phyloP scores from a whole-genome alignment of 257 asterid genomes.

The Sherardia arvensis region DNA sequence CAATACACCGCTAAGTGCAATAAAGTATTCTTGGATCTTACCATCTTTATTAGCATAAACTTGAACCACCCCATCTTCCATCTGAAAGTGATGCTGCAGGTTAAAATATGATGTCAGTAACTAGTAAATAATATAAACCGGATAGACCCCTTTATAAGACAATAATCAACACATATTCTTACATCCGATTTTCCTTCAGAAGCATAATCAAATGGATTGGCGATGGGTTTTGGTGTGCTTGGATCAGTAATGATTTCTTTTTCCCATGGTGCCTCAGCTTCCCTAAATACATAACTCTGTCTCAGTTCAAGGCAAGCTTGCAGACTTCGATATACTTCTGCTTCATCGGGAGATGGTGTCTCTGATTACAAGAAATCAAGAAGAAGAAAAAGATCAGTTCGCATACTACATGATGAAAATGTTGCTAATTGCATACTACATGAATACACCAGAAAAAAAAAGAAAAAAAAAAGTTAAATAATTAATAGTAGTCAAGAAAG shows the following conservation, averaged over 20 bases:
- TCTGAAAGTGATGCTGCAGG: slow-evolving; percentile 80
- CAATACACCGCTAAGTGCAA: background rate
- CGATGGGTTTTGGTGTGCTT: slow-evolving; percentile 78
- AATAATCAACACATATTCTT: slow-evolving; percentile 15
- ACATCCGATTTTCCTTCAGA: slow-evolving; percentile 76
- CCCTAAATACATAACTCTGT: slow-evolving; percentile 62
- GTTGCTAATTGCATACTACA: background rate
- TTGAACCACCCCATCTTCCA: slow-evolving; percentile 98
- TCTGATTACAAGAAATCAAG: slow-evolving; percentile 28
- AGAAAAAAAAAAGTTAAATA: no score
- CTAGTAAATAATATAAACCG: slow-evolving; percentile 8
- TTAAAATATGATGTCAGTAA: slow-evolving; percentile 12
- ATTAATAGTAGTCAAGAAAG: background rate
- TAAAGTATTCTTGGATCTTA: slow-evolving; percentile 28
- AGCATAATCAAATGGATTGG: slow-evolving; percentile 66
- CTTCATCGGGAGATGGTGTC: slow-evolving; percentile 81
- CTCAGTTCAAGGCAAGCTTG: slow-evolving; percentile 85
- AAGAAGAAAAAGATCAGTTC: background rate
- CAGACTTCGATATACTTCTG: slow-evolving; percentile 59
- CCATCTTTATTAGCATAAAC: slow-evolving; percentile 77
- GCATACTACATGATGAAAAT: background rate
- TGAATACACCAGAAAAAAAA: background rate
- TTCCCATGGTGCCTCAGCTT: slow-evolving; percentile 78
- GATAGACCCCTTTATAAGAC: background rate
- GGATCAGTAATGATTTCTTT: slow-evolving; percentile 87